These are phyloP conservation scores for Sphaerulina vaccinii DNA, from an alignment of 2,329 filamentous ascomycete genomes.

Conservation along the genomic window DNA sequence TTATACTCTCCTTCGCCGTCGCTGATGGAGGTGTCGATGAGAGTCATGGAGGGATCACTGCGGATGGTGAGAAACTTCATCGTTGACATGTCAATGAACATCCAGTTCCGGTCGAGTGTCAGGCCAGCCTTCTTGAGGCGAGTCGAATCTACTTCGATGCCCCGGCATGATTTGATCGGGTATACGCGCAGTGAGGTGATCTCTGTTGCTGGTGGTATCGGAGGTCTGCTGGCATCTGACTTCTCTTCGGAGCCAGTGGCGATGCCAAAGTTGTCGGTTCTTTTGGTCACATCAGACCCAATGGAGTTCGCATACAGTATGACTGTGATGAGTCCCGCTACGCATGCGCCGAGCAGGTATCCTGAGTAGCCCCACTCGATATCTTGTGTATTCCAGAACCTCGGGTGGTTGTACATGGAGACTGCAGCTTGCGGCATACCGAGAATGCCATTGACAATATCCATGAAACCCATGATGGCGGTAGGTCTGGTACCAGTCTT, in stretches of 20 bases:
- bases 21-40: conserved; percentile 57
- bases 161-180: conserved; percentile 66
- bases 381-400: conserved; percentile 3
- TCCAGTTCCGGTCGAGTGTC: conserved; percentile 64
- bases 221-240: conserved; percentile 28
- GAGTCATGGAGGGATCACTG: conserved; percentile 60
- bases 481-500: background rate
- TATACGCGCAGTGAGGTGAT: conserved; percentile 57
- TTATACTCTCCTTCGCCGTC: conserved; percentile 31
- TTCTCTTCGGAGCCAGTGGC: conserved; percentile 25
- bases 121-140: conserved; percentile 57
- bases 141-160: conserved; percentile 54
- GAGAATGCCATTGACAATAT: conserved; percentile 2
- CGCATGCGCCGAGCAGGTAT: conserved; percentile 27
- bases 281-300: conserved; percentile 20
- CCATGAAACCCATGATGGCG: background rate
- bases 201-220: conserved; percentile 41
- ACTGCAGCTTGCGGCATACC: conserved; percentile 4
- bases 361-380: conserved; percentile 19
- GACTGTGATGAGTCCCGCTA: conserved; percentile 29
- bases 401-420: background rate
- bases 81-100: conserved; percentile 57
- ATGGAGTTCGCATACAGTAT: conserved; percentile 29
- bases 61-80: conserved; percentile 63
- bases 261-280: conserved; percentile 25